A percentile compares a stretch with the other conserved stretches of the same genome.
Conservation (phyloP, 768 basidiomycete genomes). For the Daedaleopsis nitida region DNA sequence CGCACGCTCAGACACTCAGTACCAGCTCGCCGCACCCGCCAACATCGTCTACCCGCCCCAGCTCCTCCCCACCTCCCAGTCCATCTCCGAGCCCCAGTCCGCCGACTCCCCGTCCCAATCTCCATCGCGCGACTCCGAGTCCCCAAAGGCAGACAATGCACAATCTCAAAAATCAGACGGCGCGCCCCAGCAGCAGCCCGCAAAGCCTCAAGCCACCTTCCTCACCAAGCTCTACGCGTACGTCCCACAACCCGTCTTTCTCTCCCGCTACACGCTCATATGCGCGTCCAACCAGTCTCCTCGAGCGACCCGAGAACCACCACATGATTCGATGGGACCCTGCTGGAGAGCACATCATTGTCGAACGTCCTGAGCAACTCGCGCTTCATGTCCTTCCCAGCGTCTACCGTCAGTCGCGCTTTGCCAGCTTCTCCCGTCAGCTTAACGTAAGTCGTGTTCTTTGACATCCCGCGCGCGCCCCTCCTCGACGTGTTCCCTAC, state of each 20-base stretch:
- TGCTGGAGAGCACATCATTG: slow-evolving; percentile 92
- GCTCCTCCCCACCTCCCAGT: slow-evolving; percentile 26
- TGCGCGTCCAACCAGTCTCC: slow-evolving; percentile 50
- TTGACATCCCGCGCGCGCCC: slow-evolving; percentile 27
- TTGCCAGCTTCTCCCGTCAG: slow-evolving; percentile 96
- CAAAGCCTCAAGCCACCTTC: slow-evolving; percentile 91
- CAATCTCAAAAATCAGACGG: slow-evolving; percentile 34
- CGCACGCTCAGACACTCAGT: slow-evolving; percentile 32
- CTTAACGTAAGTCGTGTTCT: slow-evolving; percentile 72
- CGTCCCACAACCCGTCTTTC: slow-evolving; percentile 36
- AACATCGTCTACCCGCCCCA: slow-evolving; percentile 30
- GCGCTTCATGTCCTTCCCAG: slow-evolving; percentile 92
- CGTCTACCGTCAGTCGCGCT: slow-evolving; percentile 94
- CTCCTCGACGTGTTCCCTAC: slow-evolving; percentile 11
- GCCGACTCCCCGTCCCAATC: slow-evolving; percentile 23
- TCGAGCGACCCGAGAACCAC: slow-evolving; percentile 90
- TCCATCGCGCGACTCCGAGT: slow-evolving; percentile 26
- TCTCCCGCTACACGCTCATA: slow-evolving; percentile 21
- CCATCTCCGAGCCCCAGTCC: slow-evolving; percentile 20
- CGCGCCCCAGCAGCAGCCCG: slow-evolving; percentile 47
- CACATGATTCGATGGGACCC: slow-evolving; percentile 98
- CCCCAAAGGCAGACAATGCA: slow-evolving; percentile 35
- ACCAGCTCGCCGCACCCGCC: slow-evolving; percentile 24
- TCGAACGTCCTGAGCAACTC: slow-evolving; percentile 90
- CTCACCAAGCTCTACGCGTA: slow-evolving; percentile 96